Evolutionary conservation across 1,139 yeast species (phyloP).

Genomic region (Blastobotrys apis): DNA sequence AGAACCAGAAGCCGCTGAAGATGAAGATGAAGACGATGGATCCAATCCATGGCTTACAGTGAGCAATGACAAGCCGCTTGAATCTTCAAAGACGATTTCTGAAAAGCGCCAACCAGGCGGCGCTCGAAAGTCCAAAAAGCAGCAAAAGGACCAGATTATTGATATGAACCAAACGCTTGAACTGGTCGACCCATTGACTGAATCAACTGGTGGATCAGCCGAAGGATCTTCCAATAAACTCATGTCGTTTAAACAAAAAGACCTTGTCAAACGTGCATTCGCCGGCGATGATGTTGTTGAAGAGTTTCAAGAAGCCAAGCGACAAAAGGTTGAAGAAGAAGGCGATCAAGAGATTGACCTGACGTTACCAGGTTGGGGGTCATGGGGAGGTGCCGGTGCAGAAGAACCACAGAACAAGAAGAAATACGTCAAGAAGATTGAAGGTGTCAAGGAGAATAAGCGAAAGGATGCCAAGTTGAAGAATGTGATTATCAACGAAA

Average conservation of each 20-base stretch:
- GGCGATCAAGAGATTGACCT: conserved; percentile 83
- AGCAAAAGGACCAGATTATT: conserved; percentile 41
- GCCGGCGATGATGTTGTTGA: conserved; percentile 92
- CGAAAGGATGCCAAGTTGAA: conserved; percentile 73
- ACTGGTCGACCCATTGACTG: conserved; percentile 43
- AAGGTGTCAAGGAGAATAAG: conserved; percentile 69
- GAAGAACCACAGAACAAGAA: conserved; percentile 27
- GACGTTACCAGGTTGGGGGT: conserved; percentile 88
- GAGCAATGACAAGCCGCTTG: conserved; percentile 30
- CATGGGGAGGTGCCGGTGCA: conserved; percentile 42
- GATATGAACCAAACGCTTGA: conserved; percentile 43
- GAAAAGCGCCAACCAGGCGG: conserved; percentile 53
- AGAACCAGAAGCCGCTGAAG: conserved; percentile 12
- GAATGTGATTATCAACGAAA: conserved; percentile 86
- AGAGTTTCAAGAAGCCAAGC: conserved; percentile 75
- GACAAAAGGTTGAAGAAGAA: conserved; percentile 63
- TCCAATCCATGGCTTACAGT: conserved; percentile 68
- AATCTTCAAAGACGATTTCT: conserved; percentile 33
- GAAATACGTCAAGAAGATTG: conserved; percentile 55
- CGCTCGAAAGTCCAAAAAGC: conserved; percentile 31
- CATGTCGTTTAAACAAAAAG: conserved; percentile 67
- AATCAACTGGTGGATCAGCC: conserved; percentile 30
- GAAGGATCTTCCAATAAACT: conserved; percentile 30
- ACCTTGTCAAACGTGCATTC: conserved; percentile 83
- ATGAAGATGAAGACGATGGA: conserved; percentile 19